These are phyloP conservation scores for Tricholoma bakamatsutake DNA, from an alignment of 768 basidiomycete species.

Conservation along the genomic window DNA sequence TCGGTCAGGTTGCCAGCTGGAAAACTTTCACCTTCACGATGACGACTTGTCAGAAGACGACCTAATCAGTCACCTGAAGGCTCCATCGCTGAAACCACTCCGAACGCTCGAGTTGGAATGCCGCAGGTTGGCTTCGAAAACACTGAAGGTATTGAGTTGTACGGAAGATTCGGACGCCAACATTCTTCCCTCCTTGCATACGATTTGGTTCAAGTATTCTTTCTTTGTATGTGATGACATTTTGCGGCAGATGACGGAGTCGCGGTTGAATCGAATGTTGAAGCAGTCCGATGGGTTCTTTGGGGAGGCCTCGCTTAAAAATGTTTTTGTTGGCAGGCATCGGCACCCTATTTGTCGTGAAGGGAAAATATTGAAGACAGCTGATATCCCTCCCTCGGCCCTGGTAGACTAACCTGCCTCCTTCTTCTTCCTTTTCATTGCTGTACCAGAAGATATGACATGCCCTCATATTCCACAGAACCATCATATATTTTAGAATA, in stretches of 20 bases:
- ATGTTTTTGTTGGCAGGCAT: not conserved
- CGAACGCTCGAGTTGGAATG: conserved; percentile 3
- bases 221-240: not conserved
- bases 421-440: not conserved
- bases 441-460: not conserved
- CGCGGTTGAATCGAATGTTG: not conserved
- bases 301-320: not conserved
- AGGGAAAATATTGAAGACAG: not conserved
- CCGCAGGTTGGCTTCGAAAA: not conserved
- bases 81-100: not conserved
- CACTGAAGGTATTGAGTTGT: not conserved
- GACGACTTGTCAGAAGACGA: conserved; percentile 1
- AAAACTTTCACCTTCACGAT: conserved; percentile 1
- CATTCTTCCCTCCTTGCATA: not conserved
- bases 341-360: not conserved
- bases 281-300: not conserved
- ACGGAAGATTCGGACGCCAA: not conserved
- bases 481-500: too few species aligned
- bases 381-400: not conserved
- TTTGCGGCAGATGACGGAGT: not conserved
- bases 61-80: not conserved
- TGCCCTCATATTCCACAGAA: too few species aligned
- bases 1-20: not conserved
- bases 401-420: not conserved
- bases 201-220: not conserved